A percentile compares a stretch with the other conserved stretches of the same genome.
Conservation (phyloP, 2,329 filamentous ascomycete species). For the Shiraia sp. region DNA sequence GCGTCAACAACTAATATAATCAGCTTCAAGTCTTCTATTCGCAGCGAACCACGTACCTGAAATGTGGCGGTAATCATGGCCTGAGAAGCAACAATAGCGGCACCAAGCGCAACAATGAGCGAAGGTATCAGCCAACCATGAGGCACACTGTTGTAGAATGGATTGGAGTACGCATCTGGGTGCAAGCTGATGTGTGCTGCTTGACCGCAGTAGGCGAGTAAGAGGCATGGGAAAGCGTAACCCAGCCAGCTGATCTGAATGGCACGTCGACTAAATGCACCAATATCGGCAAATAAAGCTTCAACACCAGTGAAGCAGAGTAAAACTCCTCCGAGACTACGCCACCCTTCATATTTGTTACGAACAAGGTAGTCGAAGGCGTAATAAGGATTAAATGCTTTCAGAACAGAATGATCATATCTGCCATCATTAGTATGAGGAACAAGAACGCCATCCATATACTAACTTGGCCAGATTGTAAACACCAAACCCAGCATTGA, state of each 20-base stretch:
- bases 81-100: constrained; percentile 75
- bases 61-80: constrained; percentile 79
- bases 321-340: constrained; percentile 69
- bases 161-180: constrained; percentile 67
- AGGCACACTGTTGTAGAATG: constrained; percentile 73
- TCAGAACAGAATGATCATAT: constrained; percentile 55
- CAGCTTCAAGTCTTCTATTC: no score
- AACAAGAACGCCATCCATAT: not conserved
- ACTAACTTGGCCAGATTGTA: constrained; percentile 50
- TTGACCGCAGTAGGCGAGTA: constrained; percentile 72
- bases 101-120: constrained; percentile 69
- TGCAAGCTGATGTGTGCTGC: constrained; percentile 69
- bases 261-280: constrained; percentile 69
- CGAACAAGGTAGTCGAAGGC: constrained; percentile 64
- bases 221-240: constrained; percentile 68
- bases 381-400: constrained; percentile 60
- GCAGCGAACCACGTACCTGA: constrained; percentile 60
- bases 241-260: constrained; percentile 75
- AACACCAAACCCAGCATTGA: constrained; percentile 66
- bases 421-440: constrained; percentile 20
- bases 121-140: constrained; percentile 70
- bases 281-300: constrained; percentile 76
- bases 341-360: constrained; percentile 65
- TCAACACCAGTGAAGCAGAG: constrained; percentile 78
- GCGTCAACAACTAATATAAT: constrained; percentile 64